Evolutionary conservation across 228 moss, liverwort and hornwort species (phyloP).

Genomic region (Sphagnum fallax): DNA sequence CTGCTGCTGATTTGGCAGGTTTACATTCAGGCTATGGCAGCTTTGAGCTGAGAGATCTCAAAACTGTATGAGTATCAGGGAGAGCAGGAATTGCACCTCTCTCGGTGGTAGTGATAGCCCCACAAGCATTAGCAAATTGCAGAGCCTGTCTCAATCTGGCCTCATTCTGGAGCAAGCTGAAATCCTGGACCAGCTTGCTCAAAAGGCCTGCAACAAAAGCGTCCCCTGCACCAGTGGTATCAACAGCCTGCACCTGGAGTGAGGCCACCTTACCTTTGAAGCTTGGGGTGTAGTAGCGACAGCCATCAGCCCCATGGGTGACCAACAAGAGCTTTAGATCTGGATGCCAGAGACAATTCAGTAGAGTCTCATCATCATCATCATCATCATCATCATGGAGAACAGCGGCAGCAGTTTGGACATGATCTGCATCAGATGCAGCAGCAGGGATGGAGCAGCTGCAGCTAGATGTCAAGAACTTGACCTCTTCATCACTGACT

Average conservation of each 20-base stretch:
- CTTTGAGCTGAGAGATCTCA: background rate
- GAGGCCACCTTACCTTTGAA: constrained; percentile 28
- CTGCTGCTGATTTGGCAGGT: no score
- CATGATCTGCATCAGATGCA: no score
- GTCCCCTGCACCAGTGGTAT: constrained; percentile 35
- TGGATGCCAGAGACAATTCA: constrained; percentile 11
- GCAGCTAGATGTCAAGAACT: constrained; percentile 16
- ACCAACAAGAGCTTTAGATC: constrained; percentile 33
- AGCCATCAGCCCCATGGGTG: constrained; percentile 33
- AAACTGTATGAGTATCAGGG: constrained; percentile 7
- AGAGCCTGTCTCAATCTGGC: constrained; percentile 15
- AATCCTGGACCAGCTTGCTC: constrained; percentile 26
- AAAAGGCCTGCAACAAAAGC: constrained; percentile 37
- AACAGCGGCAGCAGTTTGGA: no score
- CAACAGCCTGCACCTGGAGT: constrained; percentile 22
- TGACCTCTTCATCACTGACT: constrained; percentile 34
- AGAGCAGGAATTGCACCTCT: constrained; percentile 31
- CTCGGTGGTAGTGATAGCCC: constrained; percentile 32
- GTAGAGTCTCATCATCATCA: constrained; percentile 3
- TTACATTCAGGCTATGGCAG: no score
- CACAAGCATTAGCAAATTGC: constrained; percentile 33
- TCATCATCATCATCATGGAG: constrained; percentile 5
- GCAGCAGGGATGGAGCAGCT: no score
- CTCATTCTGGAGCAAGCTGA: constrained; percentile 13
- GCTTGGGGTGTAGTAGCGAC: constrained; percentile 24